Conservation (phyloP, 2,329 filamentous ascomycete genomes). For the Aspergillus arachidicola region DNA sequence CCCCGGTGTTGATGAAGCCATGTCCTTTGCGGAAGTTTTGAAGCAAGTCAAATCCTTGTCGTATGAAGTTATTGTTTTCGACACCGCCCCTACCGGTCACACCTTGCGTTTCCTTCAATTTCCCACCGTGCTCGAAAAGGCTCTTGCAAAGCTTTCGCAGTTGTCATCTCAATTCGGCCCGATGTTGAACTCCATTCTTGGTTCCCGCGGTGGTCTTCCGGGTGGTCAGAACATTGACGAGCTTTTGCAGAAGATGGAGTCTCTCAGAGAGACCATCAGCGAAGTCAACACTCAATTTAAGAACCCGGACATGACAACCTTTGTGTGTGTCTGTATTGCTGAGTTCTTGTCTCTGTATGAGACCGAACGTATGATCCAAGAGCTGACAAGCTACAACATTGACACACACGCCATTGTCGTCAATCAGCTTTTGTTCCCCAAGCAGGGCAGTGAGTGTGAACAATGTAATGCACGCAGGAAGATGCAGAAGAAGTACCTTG, state of each 20-base stretch:
- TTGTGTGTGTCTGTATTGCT: constrained; percentile 97
- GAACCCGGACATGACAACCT: constrained; percentile 91
- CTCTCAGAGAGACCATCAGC: constrained; percentile 84
- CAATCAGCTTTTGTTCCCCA: constrained; percentile 94
- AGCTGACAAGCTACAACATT: constrained; percentile 88
- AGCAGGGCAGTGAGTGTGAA: constrained; percentile 80
- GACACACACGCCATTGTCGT: constrained; percentile 98
- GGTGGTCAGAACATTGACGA: constrained; percentile 93
- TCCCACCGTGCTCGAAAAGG: constrained; percentile 96
- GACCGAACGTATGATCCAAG: constrained; percentile 99
- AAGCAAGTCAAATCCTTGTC: constrained; percentile 99
- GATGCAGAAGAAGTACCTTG: constrained; percentile 99
- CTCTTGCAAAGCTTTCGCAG: constrained; percentile 94
- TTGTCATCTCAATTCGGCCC: constrained; percentile 93
- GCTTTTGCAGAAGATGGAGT: constrained; percentile 92
- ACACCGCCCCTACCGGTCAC: constrained; percentile 96
- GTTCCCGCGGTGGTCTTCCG: constrained; percentile 73
- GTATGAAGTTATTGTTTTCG: constrained; percentile 99
- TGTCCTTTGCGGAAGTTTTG: constrained; percentile 98
- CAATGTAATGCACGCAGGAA: constrained; percentile 93
- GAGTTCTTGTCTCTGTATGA: constrained; percentile 97
- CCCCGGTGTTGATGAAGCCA: constrained; percentile 97
- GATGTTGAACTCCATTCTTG: constrained; percentile 90
- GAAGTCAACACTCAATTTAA: constrained; percentile 99
- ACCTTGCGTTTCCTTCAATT: constrained; percentile 98